Conservation (phyloP, 345 rosid species). For the Brassica cretica region DNA sequence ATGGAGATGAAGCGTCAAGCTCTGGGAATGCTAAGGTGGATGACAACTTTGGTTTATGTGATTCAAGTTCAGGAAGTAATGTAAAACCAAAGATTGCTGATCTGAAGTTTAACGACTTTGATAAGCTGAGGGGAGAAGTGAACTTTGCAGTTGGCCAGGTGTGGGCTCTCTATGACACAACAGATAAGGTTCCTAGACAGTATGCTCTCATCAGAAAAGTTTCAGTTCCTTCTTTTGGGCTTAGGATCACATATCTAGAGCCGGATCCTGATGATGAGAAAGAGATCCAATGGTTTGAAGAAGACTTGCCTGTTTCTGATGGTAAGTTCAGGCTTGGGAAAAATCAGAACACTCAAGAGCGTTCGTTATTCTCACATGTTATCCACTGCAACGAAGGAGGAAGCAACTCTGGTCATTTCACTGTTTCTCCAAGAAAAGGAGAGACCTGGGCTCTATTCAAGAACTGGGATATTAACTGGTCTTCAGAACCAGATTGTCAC, state of each 20-base stretch:
- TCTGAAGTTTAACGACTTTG: slow-evolving; percentile 46
- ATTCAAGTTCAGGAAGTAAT: too few species aligned
- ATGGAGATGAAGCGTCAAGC: too few species aligned
- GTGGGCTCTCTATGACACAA: slow-evolving; percentile 63
- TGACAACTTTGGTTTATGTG: too few species aligned
- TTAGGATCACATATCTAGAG: slow-evolving; percentile 64
- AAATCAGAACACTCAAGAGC: background rate
- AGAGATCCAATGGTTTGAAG: background rate
- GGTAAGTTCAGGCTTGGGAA: background rate
- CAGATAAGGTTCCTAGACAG: slow-evolving; percentile 62
- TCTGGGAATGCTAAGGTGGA: too few species aligned
- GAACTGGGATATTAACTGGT: slow-evolving; percentile 62
- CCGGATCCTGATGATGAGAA: slow-evolving; percentile 39
- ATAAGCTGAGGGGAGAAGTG: slow-evolving; percentile 40
- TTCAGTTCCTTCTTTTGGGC: slow-evolving; percentile 42
- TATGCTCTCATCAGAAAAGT: slow-evolving; percentile 61
- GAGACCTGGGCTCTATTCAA: slow-evolving; percentile 58
- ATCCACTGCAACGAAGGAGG: slow-evolving; percentile 7
- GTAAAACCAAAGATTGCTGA: background rate
- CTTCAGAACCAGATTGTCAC: slow-evolving; percentile 36
- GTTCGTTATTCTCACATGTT: background rate
- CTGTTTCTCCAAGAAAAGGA: slow-evolving; percentile 18
- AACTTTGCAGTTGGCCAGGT: slow-evolving; percentile 58
- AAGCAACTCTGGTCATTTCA: background rate
- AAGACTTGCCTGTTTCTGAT: slow-evolving; percentile 13